Base-by-base conservation (phyloP, 305 asterid species). In the Fraxinus greggii region DNA sequence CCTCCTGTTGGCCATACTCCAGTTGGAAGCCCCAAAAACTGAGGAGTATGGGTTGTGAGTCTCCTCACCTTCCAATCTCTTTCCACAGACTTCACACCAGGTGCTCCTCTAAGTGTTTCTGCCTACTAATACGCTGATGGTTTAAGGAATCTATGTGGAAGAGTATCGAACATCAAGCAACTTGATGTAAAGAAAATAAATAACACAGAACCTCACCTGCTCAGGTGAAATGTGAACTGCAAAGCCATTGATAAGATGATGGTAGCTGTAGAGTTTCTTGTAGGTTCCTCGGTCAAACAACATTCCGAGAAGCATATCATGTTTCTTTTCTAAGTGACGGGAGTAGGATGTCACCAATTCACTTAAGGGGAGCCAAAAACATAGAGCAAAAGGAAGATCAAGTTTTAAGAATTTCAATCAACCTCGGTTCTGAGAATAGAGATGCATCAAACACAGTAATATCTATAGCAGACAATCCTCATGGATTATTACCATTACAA, bases 1-100 rank as follows among this genome's bases (percentile, higher is more conserved):
- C 98, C 99, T 76, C 97, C 98, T 33, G 92, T 92, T 10, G 98
- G 98, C 99, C 99, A 97, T 56, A 95, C 99, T 79, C 98, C 99
- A 72, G 97, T 93, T 13, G 99, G 99, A 76, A 97, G 98, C 75
- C 99, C 99, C 91, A 97, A 81, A 85, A 97, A 97, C 77, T 97
- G 93, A 7, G 99, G 99, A 72, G 99, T 97, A 87, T 97, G 99
- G 63, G 97, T 93, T 5, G 99, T 97, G 79, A 97, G 97, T 82
- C 88, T 94, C 90, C 88, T 94, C 85, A 97, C 99, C 82, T 97
- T 94, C 98, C 98, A 97, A 85, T 97, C 99, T 84, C 96, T 93
- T 86, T 89, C 95, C 81, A 97, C 96, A 31, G 96, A 92, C 88
- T 89, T 92, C 85, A 97, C 97, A 35, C 99, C 97, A 75, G 93